These are phyloP conservation scores for Penicillium paneum DNA, from an alignment of 2,329 filamentous ascomycete genomes.

Conservation along the genomic window DNA sequence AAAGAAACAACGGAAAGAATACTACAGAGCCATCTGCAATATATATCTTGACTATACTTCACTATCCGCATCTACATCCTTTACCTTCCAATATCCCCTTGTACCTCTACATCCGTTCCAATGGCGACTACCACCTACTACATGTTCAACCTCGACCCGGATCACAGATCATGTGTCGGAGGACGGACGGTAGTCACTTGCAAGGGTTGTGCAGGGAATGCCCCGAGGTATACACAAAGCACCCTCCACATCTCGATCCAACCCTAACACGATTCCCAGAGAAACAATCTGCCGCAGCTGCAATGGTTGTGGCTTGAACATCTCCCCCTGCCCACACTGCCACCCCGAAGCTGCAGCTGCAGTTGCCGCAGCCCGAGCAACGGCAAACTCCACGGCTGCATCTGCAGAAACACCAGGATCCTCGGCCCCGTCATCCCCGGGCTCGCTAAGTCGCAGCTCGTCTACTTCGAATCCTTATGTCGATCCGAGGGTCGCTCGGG, in stretches of 20 bases:
- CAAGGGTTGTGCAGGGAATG: slow-evolving; percentile 37
- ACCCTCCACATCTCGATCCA: background rate
- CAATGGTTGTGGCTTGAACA: slow-evolving; percentile 31
- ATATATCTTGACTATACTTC: background rate
- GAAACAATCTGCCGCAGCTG: slow-evolving; percentile 28
- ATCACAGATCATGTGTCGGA: slow-evolving; percentile 34
- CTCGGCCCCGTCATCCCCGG: slow-evolving; percentile 18
- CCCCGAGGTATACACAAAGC: slow-evolving; percentile 29
- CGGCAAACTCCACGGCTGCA: slow-evolving; percentile 15
- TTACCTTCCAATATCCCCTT: background rate
- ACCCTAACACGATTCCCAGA: slow-evolving; percentile 14
- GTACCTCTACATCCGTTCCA: background rate
- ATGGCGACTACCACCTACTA: slow-evolving; percentile 22
- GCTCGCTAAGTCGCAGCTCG: slow-evolving; percentile 28
- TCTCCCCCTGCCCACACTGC: slow-evolving; percentile 32
- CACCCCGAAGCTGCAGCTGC: slow-evolving; percentile 26
- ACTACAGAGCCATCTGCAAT: background rate
- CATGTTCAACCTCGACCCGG: slow-evolving; percentile 28
- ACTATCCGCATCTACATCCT: background rate
- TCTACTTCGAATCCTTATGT: slow-evolving; percentile 26
- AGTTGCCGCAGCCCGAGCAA: slow-evolving; percentile 9
- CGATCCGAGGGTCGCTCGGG: slow-evolving; percentile 6
- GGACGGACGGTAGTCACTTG: slow-evolving; percentile 36
- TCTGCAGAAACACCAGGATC: slow-evolving; percentile 23
- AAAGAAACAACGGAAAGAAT: background rate